Evolutionary conservation across 768 basidiomycete species (phyloP), one percentile per base, ranked within the genome.

Genomic region (Xerocomellus dryophilus): DNA sequence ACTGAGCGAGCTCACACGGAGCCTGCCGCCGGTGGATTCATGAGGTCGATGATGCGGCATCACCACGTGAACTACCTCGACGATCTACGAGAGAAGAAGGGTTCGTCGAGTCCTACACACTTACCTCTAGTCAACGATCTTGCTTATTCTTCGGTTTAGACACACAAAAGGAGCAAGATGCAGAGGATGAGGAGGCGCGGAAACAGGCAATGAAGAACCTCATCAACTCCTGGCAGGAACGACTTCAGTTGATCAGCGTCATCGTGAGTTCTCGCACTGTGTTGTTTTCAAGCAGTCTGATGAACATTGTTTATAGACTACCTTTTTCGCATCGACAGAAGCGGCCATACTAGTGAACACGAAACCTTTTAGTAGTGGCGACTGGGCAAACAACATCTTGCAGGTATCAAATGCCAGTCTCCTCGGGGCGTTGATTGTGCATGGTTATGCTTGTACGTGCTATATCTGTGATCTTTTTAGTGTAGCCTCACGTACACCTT

Each of bases 301-400:
- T 12, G 5, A 8, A 38, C 17, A 47, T 15, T 7, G n/a, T 39
- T 20, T 31, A 15, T 53, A 84, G 82, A 81, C 82, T 0, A 84
- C 82, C 0, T 84, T 84, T 65, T 84, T 84, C 50, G 83, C 82
- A 1, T 77, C 82, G 0, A 79, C 75, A 18, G 82, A 84, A 63
- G 78, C 80, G 0, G 78, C 76, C 21, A 68, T 84, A 64, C 68
- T 84, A 8, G 73, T 75, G 23, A 78, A 72, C 52, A 67, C 79
- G 0, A 72, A 73, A 7, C 76, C 76, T 4, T 32, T 32, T 0
- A 44, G 20, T 11, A 60, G 57, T 14, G 47, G 39, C 25, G 59
- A 65, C 14, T 57, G n/a, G n/a, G 25, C 8, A 2, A 53, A 40
- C 45, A 29, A 58, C 41, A 38, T 58, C 49, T 38, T 71, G 18